phyloP scores from a whole-genome alignment of 2,329 filamentous ascomycete species.

The Microsporum ferrugineum region DNA sequence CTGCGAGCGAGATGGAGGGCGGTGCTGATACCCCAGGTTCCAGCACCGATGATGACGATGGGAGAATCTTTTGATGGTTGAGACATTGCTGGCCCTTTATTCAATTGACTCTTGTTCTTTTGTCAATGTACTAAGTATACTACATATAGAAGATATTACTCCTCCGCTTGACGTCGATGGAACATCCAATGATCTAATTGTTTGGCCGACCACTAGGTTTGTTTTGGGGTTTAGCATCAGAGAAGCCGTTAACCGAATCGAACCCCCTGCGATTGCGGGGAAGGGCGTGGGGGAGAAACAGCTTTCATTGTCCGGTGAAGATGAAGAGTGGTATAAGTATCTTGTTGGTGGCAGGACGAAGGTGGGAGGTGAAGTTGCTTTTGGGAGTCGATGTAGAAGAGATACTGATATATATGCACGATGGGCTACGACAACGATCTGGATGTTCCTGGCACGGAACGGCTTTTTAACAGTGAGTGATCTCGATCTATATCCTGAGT shows the following conservation, averaged over 20 bases:
- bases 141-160: neutral
- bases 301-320: neutral
- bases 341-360: neutral
- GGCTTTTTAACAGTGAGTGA: neutral
- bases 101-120: neutral
- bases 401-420: neutral
- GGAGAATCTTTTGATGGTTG: conserved; percentile 11
- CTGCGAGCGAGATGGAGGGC: conserved; percentile 35
- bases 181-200: neutral
- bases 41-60: conserved; percentile 34
- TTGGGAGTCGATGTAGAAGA: neutral
- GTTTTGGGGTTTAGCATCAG: neutral
- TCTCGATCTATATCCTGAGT: neutral
- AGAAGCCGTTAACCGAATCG: no score
- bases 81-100: neutral
- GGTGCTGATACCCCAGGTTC: conserved; percentile 35
- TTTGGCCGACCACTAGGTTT: neutral
- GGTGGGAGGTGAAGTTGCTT: neutral
- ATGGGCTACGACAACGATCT: neutral
- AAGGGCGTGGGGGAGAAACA: neutral
- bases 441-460: neutral
- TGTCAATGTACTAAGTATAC: neutral
- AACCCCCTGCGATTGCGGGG: neutral
- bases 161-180: neutral
- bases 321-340: neutral